Percentiles rank a stretch among this genome's conserved stretches.
phyloP scores from a whole-genome alignment of 2,329 filamentous ascomycete genomes.

The Trichoderma sp. region DNA sequence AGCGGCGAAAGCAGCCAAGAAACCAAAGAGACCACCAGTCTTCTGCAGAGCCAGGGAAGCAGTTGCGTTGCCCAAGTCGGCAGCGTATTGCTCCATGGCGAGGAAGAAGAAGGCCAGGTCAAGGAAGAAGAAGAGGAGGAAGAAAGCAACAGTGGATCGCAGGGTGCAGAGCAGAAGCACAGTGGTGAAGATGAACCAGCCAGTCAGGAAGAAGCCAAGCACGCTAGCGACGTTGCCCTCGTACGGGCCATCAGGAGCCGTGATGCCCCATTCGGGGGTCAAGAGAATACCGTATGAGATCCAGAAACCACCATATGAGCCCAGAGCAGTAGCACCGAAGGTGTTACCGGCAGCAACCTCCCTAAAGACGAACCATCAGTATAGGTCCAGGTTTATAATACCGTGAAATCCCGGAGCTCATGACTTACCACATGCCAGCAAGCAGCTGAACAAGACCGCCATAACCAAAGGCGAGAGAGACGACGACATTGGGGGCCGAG shows the following conservation, averaged over 20 bases:
- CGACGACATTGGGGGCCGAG: slow-evolving; percentile 60
- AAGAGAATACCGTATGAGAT: slow-evolving; percentile 70
- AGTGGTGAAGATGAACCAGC: slow-evolving; percentile 85
- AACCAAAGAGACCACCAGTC: slow-evolving; percentile 75
- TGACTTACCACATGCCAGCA: slow-evolving; percentile 79
- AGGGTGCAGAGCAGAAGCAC: slow-evolving; percentile 72
- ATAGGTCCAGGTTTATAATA: background rate
- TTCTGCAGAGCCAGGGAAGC: slow-evolving; percentile 55
- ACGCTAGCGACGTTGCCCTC: slow-evolving; percentile 49
- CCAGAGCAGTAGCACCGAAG: slow-evolving; percentile 77
- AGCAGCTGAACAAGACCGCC: slow-evolving; percentile 75
- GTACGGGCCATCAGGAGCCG: slow-evolving; percentile 46
- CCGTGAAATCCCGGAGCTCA: background rate
- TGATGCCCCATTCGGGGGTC: slow-evolving; percentile 64
- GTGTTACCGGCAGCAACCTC: slow-evolving; percentile 88
- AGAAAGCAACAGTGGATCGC: slow-evolving; percentile 75
- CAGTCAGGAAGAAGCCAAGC: slow-evolving; percentile 70
- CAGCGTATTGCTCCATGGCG: slow-evolving; percentile 58
- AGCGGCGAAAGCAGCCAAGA: slow-evolving; percentile 74
- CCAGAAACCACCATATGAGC: slow-evolving; percentile 84
- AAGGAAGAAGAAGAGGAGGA: slow-evolving; percentile 72
- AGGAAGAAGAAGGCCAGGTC: slow-evolving; percentile 74
- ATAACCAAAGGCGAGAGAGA: slow-evolving; percentile 69
- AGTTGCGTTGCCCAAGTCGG: slow-evolving; percentile 47
- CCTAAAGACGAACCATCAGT: slow-evolving; percentile 44